Evolutionary conservation across 805 yeast species (phyloP).

Genomic region (Danielia reshetovae): DNA sequence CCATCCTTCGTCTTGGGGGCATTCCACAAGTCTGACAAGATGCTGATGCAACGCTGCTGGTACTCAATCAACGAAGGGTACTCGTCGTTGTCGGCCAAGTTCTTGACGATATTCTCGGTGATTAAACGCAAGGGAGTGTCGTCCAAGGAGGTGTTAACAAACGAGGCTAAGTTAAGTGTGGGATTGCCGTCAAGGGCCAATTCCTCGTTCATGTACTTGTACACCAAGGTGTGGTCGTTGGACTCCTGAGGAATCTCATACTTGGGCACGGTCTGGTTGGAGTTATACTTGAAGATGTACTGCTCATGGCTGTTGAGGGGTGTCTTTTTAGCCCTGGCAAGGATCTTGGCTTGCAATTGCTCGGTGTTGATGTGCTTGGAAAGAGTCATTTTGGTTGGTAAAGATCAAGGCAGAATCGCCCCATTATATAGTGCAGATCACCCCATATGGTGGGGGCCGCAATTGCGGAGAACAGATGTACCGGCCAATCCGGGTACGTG

Average conservation of each 20-base stretch:
- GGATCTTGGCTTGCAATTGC: constrained; percentile 27
- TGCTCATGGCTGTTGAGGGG: constrained; percentile 23
- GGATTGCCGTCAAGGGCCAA: constrained; percentile 82
- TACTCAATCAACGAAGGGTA: constrained; percentile 80
- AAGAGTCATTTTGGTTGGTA: constrained; percentile 34
- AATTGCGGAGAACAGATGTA: not conserved
- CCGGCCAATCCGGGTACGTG: too few relatives aligned
- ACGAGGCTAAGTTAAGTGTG: constrained; percentile 79
- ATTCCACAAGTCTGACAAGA: constrained; percentile 77
- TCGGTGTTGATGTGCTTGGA: constrained; percentile 45
- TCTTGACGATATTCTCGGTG: constrained; percentile 72
- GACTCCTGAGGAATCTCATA: constrained; percentile 60
- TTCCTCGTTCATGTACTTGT: constrained; percentile 65
- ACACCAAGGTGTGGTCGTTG: constrained; percentile 48
- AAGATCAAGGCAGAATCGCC: not conserved
- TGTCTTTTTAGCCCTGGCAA: constrained; percentile 16
- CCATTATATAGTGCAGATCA: not conserved
- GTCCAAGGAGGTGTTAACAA: constrained; percentile 73
- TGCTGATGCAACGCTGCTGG: constrained; percentile 79
- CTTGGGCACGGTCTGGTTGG: constrained; percentile 44
- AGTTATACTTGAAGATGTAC: constrained; percentile 28
- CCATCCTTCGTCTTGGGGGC: constrained; percentile 43
- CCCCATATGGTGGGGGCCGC: too few relatives aligned
- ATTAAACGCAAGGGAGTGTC: constrained; percentile 46
- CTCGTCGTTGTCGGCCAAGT: constrained; percentile 90